These are phyloP conservation scores for Centella asiatica DNA, from an alignment of 129 eudicot genomes.

Conservation along the genomic window DNA sequence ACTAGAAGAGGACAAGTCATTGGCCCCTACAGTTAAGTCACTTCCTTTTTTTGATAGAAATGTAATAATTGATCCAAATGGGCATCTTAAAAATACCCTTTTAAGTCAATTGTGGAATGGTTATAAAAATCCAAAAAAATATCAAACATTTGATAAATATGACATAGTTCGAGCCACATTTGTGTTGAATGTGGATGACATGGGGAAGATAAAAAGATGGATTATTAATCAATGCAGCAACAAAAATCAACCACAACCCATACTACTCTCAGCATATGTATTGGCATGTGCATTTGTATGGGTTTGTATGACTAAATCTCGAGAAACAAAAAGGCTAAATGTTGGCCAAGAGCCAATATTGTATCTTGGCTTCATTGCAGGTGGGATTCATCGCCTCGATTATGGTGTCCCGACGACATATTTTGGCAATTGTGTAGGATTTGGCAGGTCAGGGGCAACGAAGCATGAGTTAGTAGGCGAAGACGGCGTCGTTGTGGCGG, in stretches of 20 bases:
- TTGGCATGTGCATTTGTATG: constrained; percentile 30
- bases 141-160: neutral
- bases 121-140: neutral
- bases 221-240: constrained; percentile 23
- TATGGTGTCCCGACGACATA: constrained; percentile 24
- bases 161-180: constrained; percentile 34
- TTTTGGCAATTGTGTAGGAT: constrained; percentile 39
- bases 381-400: constrained; percentile 35
- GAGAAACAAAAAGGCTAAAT: neutral
- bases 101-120: constrained; percentile 29
- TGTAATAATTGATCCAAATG: constrained; percentile 15
- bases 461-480: constrained; percentile 21
- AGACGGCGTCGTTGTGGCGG: constrained; percentile 32
- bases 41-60: constrained; percentile 20
- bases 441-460: constrained; percentile 30
- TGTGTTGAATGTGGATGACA: constrained; percentile 18
- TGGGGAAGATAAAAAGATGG: constrained; percentile 21
- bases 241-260: constrained; percentile 20
- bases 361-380: constrained; percentile 42
- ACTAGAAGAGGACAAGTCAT: constrained; percentile 7
- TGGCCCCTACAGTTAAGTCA: neutral
- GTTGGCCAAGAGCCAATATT: neutral
- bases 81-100: constrained; percentile 9
- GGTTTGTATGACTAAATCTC: constrained; percentile 27
- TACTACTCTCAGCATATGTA: constrained; percentile 31